Base-by-base conservation (phyloP, 495 filamentous ascomycete genomes). In the Penicillium simplicissimum region DNA sequence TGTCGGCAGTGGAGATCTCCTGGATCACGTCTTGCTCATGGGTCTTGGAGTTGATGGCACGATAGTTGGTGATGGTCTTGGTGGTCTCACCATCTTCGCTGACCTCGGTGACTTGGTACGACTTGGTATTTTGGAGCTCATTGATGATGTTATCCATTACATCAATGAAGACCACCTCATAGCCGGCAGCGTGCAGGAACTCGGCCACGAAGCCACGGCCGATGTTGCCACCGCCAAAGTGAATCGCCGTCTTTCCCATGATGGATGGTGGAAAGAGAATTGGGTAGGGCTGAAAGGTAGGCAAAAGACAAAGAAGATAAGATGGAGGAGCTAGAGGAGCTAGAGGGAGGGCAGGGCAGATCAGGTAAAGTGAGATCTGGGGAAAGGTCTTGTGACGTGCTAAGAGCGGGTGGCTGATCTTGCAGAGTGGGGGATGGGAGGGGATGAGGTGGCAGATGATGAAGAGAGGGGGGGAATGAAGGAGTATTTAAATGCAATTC, bases 201-300 rank as follows among this genome's bases (percentile, higher is more conserved):
- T 88, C 86, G 55, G 84, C 86, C 28, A 89, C 85, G 58, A 86
- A 86, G 65, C 85, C 84, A 69, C 85, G 84, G 70, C 87, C 86
- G 74, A 97, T 96, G 82, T 96, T 96, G 68, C 93, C 93, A 70
- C 92, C 92, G 59, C 93, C 93, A 67, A 97, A 97, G 77, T 97
- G 93, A 67, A 97, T 85, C 55, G 91, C 92, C 73, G 92, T 96
- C 77, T 90, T 91, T 53, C 73, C 77, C 84, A 87, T 88, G 64
- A 60, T 81, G 66, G n/a, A 65, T 21, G 42, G n/a, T 42, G 28
- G 28, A 31, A 7, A 62, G 38, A 55, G 59, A 33, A 55, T 54
- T n/a, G n/a, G 19, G 57, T 49, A 53, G 35, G 51, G 51, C 51
- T 43, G 36, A 52, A 17, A 34, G 13, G 23, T 25, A 21, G n/a